These are phyloP conservation scores for Vigna mungo DNA, from an alignment of 306 rosid genomes.

Conservation along the genomic window DNA sequence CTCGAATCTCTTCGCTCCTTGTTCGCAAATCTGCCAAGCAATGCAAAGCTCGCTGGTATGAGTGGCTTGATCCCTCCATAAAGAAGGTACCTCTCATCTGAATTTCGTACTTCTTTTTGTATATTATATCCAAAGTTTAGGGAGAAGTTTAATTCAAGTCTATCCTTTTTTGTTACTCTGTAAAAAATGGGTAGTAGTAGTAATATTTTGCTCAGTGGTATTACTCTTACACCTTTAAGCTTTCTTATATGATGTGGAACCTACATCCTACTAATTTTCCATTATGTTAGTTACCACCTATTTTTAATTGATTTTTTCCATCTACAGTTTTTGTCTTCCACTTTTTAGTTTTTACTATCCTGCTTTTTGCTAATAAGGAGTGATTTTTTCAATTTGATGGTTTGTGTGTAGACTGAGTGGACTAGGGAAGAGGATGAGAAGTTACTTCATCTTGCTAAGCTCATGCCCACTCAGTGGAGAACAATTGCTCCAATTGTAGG, in stretches of 20 bases:
- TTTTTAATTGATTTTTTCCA: background rate
- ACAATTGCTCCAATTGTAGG: constrained; percentile 92
- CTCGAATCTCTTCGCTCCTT: constrained; percentile 75
- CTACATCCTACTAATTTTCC: background rate
- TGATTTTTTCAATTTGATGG: constrained; percentile 16
- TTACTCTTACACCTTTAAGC: background rate
- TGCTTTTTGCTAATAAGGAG: background rate
- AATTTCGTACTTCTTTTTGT: background rate
- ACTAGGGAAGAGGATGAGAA: constrained; percentile 96
- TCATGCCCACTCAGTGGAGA: constrained; percentile 97
- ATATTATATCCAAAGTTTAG: background rate
- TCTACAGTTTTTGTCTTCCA: background rate
- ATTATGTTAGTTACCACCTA: background rate
- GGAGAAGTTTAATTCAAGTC: background rate
- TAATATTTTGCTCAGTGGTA: background rate
- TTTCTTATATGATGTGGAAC: background rate
- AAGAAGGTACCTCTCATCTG: constrained; percentile 62
- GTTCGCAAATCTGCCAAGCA: constrained; percentile 96
- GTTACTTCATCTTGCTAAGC: constrained; percentile 91
- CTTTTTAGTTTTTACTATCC: constrained; percentile 3
- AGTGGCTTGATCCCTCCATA: constrained; percentile 96
- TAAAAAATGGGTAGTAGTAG: background rate
- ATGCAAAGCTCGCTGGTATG: constrained; percentile 97
- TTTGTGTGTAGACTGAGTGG: constrained; percentile 78
- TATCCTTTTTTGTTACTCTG: constrained; percentile 2